Evolutionary conservation across 106 monocot species (phyloP).

Genomic region (Dioscorea alata): DNA sequence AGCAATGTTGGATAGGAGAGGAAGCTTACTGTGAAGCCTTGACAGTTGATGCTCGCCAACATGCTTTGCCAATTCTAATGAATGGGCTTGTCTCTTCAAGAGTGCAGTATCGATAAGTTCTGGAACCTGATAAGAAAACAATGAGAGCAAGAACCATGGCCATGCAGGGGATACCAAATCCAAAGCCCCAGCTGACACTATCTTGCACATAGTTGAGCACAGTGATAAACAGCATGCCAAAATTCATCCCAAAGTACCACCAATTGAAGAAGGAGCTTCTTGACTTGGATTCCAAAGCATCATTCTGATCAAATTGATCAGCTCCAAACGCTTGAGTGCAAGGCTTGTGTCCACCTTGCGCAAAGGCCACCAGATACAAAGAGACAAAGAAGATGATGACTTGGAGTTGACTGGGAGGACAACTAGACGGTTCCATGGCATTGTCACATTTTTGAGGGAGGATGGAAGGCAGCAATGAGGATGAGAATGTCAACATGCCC

Average conservation of each 20-base stretch:
- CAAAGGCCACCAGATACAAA: conserved; percentile 59
- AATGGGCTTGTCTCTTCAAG: conserved; percentile 30
- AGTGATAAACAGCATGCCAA: conserved; percentile 14
- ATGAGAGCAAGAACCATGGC: conserved; percentile 44
- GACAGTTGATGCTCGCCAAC: conserved; percentile 15
- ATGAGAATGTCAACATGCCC: conserved; percentile 50
- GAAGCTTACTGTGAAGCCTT: neutral
- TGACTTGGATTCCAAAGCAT: conserved; percentile 41
- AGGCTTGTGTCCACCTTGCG: conserved; percentile 74
- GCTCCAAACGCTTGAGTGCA: conserved; percentile 84
- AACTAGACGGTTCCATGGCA: neutral
- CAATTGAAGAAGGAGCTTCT: conserved; percentile 83
- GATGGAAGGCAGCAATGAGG: conserved; percentile 17
- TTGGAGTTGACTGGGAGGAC: conserved; percentile 21
- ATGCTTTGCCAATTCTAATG: conserved; percentile 24
- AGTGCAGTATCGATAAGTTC: conserved; percentile 40
- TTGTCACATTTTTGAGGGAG: conserved; percentile 9
- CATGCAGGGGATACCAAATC: conserved; percentile 62
- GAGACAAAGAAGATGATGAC: conserved; percentile 50
- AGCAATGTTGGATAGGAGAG: neutral
- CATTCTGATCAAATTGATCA: conserved; percentile 70
- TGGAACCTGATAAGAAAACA: conserved; percentile 58
- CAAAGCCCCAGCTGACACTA: conserved; percentile 61
- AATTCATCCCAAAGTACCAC: conserved; percentile 54
- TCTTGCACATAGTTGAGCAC: conserved; percentile 62